Base-by-base conservation (phyloP, 2,329 filamentous ascomycete genomes). In the Talaromyces sp. region DNA sequence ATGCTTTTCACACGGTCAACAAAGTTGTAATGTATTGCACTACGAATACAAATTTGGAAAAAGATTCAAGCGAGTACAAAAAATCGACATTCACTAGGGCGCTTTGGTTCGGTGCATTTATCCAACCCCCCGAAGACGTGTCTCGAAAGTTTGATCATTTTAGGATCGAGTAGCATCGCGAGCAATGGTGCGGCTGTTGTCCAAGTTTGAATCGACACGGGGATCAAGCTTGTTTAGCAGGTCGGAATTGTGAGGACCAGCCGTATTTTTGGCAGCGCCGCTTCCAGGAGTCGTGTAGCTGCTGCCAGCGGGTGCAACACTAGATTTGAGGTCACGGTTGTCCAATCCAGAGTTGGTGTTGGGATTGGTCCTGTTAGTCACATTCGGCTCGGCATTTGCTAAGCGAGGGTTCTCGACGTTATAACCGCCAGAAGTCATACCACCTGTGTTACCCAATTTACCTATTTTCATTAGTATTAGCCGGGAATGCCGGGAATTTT, bases 171-270 rank as follows among this genome's bases (percentile, higher is more conserved):
- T 62, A 7, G 53, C 32, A n/a, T 62, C 39, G 17, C 54, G 44
- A 30, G 57, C 61, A 19, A 62, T n/a, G n/a, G 59, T 62, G 27
- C 63, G 55, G n/a, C 58, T 65, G 39, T 59, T 64, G 47, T 66
- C 79, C 11, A 79, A 73, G 67, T 85, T 80, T 49, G 78, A 81
- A 68, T 85, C 81, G 52, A 84, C 73, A n/a, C 82, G 76, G n/a
- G 82, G 82, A 66, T 85, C 83, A 8, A 72, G 71, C 32, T 81
- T 79, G 71, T 85, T 85, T 19, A 74, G 73, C 11, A 75, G 7
- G 56, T 78, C 76, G 10, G 74, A 77, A 60, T 64, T 65, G 68
- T 84, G 80, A 17, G 78, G 78, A 9, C 81, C 81, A 53, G 66
- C 55, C 42, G 59, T 68, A 17, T 47, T 61, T 33, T 55, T 53